Percentiles rank a stretch among this genome's conserved stretches.
Evolutionary conservation across 768 basidiomycete genomes (phyloP).

Genomic region (Podaxis carcinomalis): DNA sequence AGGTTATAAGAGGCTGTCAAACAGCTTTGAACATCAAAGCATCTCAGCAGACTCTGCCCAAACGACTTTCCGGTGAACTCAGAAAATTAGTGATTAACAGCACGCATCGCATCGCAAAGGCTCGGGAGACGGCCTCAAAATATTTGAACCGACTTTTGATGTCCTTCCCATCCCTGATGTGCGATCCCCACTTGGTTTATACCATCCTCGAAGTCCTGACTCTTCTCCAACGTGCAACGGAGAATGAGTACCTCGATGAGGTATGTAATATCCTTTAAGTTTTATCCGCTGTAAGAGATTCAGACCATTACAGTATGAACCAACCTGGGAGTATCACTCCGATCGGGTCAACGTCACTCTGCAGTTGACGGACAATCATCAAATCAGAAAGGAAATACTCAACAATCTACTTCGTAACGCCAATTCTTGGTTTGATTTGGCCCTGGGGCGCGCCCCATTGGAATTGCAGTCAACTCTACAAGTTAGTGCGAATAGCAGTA

Average conservation of each 20-base stretch:
- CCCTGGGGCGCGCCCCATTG: constrained; percentile 83
- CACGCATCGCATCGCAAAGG: constrained; percentile 80
- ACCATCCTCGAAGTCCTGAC: constrained; percentile 91
- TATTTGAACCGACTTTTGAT: constrained; percentile 84
- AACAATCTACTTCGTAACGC: constrained; percentile 70
- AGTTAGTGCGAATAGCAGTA: constrained; percentile 36
- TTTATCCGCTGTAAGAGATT: background rate
- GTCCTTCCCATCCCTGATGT: constrained; percentile 93
- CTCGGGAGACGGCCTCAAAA: constrained; percentile 75
- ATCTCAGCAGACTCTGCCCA: constrained; percentile 74
- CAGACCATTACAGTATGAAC: constrained; percentile 67
- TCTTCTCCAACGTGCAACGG: constrained; percentile 79
- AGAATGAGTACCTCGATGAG: constrained; percentile 91
- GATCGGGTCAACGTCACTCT: constrained; percentile 70
- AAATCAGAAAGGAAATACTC: constrained; percentile 80
- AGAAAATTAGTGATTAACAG: constrained; percentile 70
- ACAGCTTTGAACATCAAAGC: constrained; percentile 70
- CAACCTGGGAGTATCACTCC: constrained; percentile 78
- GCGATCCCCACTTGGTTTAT: constrained; percentile 82
- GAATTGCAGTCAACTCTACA: constrained; percentile 91
- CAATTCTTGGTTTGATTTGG: constrained; percentile 81
- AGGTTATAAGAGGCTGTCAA: constrained; percentile 81
- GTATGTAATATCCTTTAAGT: constrained; percentile 33
- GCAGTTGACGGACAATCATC: constrained; percentile 82
- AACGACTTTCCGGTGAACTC: constrained; percentile 66